Base-by-base conservation (phyloP, 1,284 basidiomycete species). In the Hypsizygus ulmarius region DNA sequence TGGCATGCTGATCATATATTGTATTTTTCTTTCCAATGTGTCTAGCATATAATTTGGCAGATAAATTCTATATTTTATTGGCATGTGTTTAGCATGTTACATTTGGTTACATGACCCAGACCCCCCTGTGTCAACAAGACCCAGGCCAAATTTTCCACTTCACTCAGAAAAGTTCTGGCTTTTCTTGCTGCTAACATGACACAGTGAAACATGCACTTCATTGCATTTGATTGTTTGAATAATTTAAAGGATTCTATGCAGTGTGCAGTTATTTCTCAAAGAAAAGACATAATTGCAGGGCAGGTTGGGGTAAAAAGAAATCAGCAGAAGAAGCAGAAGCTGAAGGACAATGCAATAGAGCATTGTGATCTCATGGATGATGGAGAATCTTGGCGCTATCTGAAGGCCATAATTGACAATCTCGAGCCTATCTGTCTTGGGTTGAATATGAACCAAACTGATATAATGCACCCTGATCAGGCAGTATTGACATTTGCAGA, bases 371-470 rank as follows among this genome's bases (percentile, higher is more conserved):
- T 45, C 5, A 56, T 63, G 5, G 48, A 59, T 33, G 47, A 58
- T 40, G 35, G 47, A 12, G 30, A 35, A 1, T 64, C 62, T 49
- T 66, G 63, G 64, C 14, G 14, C 11, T 50, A 46, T 2, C 50
- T 65, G 16, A 53, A 58, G 39, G 18, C 47, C 12, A 52, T 64
- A 1, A 38, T 64, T 14, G 56, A 58, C 32, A 59, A 65, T 32
- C 45, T 67, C 11, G 57, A 67, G 52, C 62, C 61, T 5, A 65
- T 67, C n/a, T 61, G 61, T 40, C 55, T 58, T 37, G 58, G 57
- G 0, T 49, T 53, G 1, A 66, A 64, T 38, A 55, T 65, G 50
- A 62, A 60, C 47, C 62, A 64, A 41, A 55, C 44, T n/a, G 56
- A 65, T 30, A 47, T 44, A 0, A 54, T 59, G 37, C 55, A 47